phyloP scores from a whole-genome alignment of 2,329 filamentous ascomycete genomes.

The Ploettnerulaceae sp. region DNA sequence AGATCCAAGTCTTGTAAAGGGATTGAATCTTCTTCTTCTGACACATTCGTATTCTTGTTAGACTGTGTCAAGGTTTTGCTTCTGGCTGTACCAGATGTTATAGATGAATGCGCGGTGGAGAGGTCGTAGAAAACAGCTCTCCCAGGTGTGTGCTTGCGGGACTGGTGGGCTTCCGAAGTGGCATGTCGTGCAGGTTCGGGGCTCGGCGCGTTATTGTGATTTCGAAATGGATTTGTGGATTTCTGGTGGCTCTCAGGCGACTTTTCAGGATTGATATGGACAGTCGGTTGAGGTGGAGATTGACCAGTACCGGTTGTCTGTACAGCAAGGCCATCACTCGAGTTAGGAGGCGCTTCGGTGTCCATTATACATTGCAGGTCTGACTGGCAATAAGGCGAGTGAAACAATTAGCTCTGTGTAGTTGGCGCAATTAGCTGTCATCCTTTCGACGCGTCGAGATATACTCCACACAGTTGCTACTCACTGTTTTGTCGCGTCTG shows the following conservation, averaged over 20 bases:
- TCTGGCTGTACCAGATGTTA: constrained; percentile 28
- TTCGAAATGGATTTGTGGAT: constrained; percentile 11
- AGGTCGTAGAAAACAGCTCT: constrained; percentile 30
- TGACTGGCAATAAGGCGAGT: no score
- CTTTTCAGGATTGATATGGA: no score
- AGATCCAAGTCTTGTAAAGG: constrained; percentile 15
- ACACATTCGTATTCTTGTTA: constrained; percentile 4
- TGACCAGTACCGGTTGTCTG: no score
- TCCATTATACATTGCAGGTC: no score
- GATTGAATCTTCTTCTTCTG: constrained; percentile 21
- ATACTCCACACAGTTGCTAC: no score
- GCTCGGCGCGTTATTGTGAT: background rate
- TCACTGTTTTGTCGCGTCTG: no score
- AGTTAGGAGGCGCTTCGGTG: no score
- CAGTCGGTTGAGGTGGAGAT: no score
- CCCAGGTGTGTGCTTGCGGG: constrained; percentile 19
- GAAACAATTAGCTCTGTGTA: no score
- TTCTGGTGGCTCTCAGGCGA: background rate
- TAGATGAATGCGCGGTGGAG: constrained; percentile 28
- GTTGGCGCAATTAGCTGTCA: no score
- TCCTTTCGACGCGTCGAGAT: no score
- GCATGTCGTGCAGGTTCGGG: background rate
- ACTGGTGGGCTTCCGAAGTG: constrained; percentile 3
- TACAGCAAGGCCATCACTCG: no score
- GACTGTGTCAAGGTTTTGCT: constrained; percentile 10